These are phyloP conservation scores for Glycine soja DNA, from an alignment of 306 rosid species.

Conservation along the genomic window DNA sequence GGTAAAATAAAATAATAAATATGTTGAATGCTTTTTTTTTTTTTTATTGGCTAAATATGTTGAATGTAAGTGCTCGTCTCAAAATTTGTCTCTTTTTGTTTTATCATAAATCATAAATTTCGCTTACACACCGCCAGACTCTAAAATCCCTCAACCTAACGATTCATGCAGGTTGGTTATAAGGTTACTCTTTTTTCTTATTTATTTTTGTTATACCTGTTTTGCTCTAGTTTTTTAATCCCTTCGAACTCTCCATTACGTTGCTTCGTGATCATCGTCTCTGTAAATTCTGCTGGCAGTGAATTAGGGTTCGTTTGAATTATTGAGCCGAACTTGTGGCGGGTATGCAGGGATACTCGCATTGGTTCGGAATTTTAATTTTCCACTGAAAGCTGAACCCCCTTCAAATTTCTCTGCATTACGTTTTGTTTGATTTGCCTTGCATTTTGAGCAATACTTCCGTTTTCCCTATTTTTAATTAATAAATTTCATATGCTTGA, in stretches of 20 bases:
- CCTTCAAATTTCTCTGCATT: background rate
- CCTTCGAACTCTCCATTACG: background rate
- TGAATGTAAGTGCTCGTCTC: background rate
- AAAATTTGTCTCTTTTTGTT: background rate
- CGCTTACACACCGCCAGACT: background rate
- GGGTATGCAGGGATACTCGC: background rate
- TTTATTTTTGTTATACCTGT: background rate
- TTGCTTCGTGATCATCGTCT: background rate
- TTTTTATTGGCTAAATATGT: too few species aligned
- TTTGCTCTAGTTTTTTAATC: background rate
- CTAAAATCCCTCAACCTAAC: background rate
- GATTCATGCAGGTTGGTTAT: background rate
- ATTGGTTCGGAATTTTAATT: slow-evolving; percentile 1
- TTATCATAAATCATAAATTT: background rate
- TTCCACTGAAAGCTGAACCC: background rate
- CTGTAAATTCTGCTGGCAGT: background rate
- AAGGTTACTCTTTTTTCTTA: background rate
- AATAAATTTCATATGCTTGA: background rate
- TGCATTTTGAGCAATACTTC: background rate
- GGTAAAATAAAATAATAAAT: too few species aligned
- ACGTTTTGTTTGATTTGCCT: background rate
- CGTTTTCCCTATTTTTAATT: background rate
- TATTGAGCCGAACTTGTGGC: background rate
- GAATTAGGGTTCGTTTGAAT: slow-evolving; percentile 44
- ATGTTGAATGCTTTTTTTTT: too few species aligned